Percentiles rank a stretch among this genome's conserved stretches.
These are phyloP conservation scores for Hanseniaspora gamundiae DNA, from an alignment of 1,139 yeast genomes.

Conservation along the genomic window DNA sequence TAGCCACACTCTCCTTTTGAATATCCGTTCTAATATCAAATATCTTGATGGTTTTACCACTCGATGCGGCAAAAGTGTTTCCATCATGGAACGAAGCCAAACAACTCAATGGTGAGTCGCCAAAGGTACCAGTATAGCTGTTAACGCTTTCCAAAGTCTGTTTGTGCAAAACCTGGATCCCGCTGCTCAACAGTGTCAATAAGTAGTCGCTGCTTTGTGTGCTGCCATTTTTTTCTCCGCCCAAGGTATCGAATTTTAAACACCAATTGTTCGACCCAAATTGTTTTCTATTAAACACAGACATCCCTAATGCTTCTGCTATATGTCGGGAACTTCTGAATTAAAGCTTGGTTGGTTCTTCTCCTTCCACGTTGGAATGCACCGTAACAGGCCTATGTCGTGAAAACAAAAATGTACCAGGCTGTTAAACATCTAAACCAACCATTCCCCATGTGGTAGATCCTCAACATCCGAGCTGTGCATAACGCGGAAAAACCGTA, in stretches of 20 bases:
- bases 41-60: constrained; percentile 4
- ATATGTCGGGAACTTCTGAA: neutral
- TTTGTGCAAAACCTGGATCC: constrained; percentile 22
- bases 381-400: too few species aligned
- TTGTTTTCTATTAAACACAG: constrained; percentile 2
- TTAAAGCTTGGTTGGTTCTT: neutral
- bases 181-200: constrained; percentile 20
- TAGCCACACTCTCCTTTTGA: neutral
- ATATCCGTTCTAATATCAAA: constrained; percentile 2
- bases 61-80: constrained; percentile 4
- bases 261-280: constrained; percentile 24
- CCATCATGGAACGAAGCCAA: constrained; percentile 3
- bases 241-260: constrained; percentile 17
- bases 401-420: too few species aligned
- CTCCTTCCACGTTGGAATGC: neutral
- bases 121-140: neutral
- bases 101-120: neutral
- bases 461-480: too few species aligned
- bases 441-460: too few species aligned
- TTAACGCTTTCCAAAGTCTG: constrained; percentile 8
- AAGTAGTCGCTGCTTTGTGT: constrained; percentile 12
- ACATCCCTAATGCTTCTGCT: neutral
- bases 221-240: constrained; percentile 7
- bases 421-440: too few species aligned
- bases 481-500: too few species aligned